These are phyloP conservation scores for Aspergillus costaricaensis DNA, from an alignment of 2,329 filamentous ascomycete genomes.

Conservation along the genomic window DNA sequence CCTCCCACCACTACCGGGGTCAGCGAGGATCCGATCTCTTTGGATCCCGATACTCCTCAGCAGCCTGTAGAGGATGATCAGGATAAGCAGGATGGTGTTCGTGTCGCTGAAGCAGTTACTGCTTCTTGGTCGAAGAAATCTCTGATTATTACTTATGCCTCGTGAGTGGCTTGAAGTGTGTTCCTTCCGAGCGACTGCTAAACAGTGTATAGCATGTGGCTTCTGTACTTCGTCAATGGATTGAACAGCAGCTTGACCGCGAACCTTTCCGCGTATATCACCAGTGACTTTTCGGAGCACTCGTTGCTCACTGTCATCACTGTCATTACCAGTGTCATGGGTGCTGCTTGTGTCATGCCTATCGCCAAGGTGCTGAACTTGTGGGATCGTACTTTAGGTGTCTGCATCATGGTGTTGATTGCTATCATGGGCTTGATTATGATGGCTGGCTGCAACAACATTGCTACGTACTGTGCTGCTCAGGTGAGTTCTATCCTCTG, in stretches of 20 bases:
- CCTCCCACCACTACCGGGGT: not conserved
- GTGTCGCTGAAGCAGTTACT: conserved; percentile 48
- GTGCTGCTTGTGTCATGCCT: conserved; percentile 60
- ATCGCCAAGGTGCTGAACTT: conserved; percentile 64
- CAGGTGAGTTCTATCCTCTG: conserved; percentile 34
- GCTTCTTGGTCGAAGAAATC: conserved; percentile 46
- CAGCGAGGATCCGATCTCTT: not conserved
- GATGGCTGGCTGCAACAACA: conserved; percentile 62
- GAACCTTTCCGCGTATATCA: conserved; percentile 53
- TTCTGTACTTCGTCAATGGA: conserved; percentile 46
- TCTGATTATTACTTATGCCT: conserved; percentile 41
- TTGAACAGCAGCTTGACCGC: conserved; percentile 42
- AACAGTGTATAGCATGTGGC: conserved; percentile 40
- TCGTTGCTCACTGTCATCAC: conserved; percentile 56
- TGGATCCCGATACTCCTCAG: not conserved
- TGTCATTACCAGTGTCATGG: conserved; percentile 58
- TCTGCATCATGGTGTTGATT: conserved; percentile 51
- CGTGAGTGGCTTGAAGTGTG: conserved; percentile 30
- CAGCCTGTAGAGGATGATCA: not conserved
- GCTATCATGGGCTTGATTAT: conserved; percentile 58
- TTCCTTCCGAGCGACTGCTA: not conserved
- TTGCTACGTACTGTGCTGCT: conserved; percentile 65
- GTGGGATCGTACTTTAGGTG: conserved; percentile 62
- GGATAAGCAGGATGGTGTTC: conserved; percentile 38
- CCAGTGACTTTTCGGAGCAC: conserved; percentile 55